These are phyloP conservation scores for Elongisporangium undulatum DNA, from an alignment of 352 stramenopile species.

Conservation along the genomic window DNA sequence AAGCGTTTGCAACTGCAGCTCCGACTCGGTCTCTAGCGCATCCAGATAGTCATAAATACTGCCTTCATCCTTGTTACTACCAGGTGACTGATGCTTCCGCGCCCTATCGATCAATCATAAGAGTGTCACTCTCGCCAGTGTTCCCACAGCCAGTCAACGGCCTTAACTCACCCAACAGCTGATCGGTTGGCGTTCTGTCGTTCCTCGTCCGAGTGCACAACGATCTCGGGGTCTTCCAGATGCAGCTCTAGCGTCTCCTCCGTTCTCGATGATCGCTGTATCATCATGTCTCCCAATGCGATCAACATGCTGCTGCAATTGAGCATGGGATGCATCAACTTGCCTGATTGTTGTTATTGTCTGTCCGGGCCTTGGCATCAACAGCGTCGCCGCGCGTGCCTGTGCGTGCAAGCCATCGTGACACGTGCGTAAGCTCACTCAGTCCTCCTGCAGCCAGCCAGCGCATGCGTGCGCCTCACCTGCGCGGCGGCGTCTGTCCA, in stretches of 20 bases:
- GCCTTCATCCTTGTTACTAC: not conserved
- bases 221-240: constrained; percentile 36
- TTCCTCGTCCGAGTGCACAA: not conserved
- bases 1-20: constrained; percentile 38
- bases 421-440: not conserved
- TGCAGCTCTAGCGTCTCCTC: constrained; percentile 28
- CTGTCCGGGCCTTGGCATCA: not conserved
- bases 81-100: not conserved
- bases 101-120: not conserved
- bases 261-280: not conserved
- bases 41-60: constrained; percentile 85
- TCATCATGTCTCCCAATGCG: not conserved
- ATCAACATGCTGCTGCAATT: not conserved
- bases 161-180: not conserved
- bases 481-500: constrained; percentile 2
- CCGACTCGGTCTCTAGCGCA: constrained; percentile 57
- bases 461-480: not conserved
- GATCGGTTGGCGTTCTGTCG: not conserved
- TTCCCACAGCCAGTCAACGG: not conserved
- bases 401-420: not conserved
- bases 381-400: not conserved
- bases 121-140: not conserved
- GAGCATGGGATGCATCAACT: not conserved
- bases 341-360: constrained; percentile 1
- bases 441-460: not conserved